A percentile compares a stretch with the other conserved stretches of the same genome.
Evolutionary conservation across 306 rosid genomes (phyloP).

Genomic region (Casuarina cunninghamiana): DNA sequence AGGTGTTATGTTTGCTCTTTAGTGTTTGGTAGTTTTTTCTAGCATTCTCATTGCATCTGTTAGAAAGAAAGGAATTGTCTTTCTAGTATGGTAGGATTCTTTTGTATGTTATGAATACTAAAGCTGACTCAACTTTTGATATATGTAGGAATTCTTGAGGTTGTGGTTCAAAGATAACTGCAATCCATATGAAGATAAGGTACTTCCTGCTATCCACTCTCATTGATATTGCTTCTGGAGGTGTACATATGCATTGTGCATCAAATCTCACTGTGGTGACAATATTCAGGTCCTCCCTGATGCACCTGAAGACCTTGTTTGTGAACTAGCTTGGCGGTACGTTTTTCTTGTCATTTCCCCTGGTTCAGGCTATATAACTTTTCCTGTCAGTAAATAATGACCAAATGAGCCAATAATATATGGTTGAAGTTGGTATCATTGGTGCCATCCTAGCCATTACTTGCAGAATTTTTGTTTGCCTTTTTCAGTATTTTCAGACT

Average conservation of each 20-base stretch:
- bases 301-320: constrained; percentile 91
- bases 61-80: background rate
- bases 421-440: constrained; percentile 1
- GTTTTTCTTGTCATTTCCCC: constrained; percentile 23
- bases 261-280: constrained; percentile 27
- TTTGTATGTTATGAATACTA: constrained; percentile 16
- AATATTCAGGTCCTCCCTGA: constrained; percentile 84
- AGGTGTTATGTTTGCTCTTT: constrained; percentile 48
- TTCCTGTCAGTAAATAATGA: constrained; percentile 7
- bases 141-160: constrained; percentile 84
- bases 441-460: background rate
- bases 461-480: background rate
- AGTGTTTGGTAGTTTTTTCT: constrained; percentile 13
- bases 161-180: constrained; percentile 94
- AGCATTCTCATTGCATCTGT: background rate
- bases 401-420: background rate
- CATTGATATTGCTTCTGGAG: constrained; percentile 9
- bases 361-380: constrained; percentile 5
- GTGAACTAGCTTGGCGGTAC: constrained; percentile 95
- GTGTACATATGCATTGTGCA: constrained; percentile 15
- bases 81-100: background rate
- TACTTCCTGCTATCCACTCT: constrained; percentile 25
- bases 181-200: constrained; percentile 94
- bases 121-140: constrained; percentile 21
- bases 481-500: background rate